Conservation (phyloP, 192 early-diverging fungal genomes). For the Kickxella alabastrina region DNA sequence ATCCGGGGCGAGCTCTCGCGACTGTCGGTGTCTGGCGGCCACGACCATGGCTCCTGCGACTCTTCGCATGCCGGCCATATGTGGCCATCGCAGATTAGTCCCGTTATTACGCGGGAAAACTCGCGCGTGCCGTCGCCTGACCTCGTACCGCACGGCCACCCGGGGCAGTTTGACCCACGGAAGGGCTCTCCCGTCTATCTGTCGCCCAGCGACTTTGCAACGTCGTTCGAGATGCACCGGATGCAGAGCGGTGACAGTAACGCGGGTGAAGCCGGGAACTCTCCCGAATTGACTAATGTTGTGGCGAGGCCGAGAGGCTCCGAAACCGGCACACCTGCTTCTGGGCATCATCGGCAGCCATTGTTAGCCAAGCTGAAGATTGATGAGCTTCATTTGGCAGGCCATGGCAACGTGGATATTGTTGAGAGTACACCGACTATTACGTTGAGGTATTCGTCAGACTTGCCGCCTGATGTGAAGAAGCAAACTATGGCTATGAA, state of each 20-base stretch:
- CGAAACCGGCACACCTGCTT: background rate
- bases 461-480: constrained; percentile 37
- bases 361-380: constrained; percentile 44
- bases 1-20: constrained; percentile 31
- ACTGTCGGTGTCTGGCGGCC: constrained; percentile 43
- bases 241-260: constrained; percentile 6
- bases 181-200: constrained; percentile 48
- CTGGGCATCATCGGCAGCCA: constrained; percentile 15
- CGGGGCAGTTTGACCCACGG: constrained; percentile 41
- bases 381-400: constrained; percentile 42
- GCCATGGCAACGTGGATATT: constrained; percentile 45
- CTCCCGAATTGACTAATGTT: background rate
- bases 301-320: background rate
- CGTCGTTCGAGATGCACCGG: constrained; percentile 41
- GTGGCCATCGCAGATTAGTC: constrained; percentile 52
- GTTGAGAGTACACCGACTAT: constrained; percentile 46
- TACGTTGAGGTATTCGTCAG: constrained; percentile 47
- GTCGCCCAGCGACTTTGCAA: constrained; percentile 41
- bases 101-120: constrained; percentile 29
- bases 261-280: background rate
- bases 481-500: constrained; percentile 48
- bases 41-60: constrained; percentile 25
- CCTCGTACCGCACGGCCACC: constrained; percentile 3
- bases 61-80: constrained; percentile 23
- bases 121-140: constrained; percentile 29